Conservation (phyloP, 805 yeast species). For the Candida ipomoeae region DNA sequence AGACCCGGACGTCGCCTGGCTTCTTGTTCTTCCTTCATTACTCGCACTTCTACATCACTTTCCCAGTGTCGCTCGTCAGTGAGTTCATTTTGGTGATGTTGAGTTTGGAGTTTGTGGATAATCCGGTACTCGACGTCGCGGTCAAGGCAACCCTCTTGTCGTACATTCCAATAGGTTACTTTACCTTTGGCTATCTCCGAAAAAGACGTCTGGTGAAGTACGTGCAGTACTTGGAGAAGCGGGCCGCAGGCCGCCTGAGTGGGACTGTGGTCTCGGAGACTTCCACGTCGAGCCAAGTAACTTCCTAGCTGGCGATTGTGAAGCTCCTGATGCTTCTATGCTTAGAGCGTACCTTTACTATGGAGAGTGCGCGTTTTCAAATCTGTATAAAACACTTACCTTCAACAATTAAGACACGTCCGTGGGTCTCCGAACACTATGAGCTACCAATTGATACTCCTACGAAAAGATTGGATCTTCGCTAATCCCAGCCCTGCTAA, state of each 20-base stretch:
- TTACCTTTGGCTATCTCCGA: conserved; percentile 30
- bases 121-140: conserved; percentile 23
- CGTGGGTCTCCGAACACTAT: neutral
- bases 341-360: neutral
- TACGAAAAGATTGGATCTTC: conserved; percentile 24
- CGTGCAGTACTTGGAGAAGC: conserved; percentile 19
- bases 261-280: neutral
- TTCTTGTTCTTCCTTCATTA: conserved; percentile 36
- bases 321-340: neutral
- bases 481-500: conserved; percentile 3
- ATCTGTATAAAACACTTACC: neutral
- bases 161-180: conserved; percentile 36
- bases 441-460: conserved; percentile 22
- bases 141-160: conserved; percentile 25
- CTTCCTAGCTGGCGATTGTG: neutral
- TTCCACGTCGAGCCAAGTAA: neutral
- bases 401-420: neutral
- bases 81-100: conserved; percentile 36
- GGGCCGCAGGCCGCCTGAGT: conserved; percentile 11
- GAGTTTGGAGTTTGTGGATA: conserved; percentile 29
- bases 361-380: neutral
- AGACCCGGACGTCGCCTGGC: conserved; percentile 33
- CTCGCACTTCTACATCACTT: conserved; percentile 30
- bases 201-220: conserved; percentile 20
- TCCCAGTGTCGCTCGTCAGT: conserved; percentile 29